Evolutionary conservation across 1,284 basidiomycete genomes (phyloP).

Genomic region (Ustilago shanxiensis): DNA sequence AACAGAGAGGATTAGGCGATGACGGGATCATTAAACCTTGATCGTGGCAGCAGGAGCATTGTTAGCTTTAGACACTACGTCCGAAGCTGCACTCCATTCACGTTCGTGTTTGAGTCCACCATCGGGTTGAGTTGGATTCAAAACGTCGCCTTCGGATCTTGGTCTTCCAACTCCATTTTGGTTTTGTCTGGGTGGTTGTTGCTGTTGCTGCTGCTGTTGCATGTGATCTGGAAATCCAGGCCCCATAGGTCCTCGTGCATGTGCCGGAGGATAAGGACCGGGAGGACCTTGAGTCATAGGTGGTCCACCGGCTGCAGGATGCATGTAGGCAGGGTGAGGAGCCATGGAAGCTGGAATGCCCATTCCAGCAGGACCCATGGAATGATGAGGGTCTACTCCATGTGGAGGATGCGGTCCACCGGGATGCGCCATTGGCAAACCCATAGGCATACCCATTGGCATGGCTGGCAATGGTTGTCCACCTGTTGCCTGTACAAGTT

Average conservation of each 20-base stretch:
- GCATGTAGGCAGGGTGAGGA: slow-evolving; percentile 54
- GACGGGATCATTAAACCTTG: background rate
- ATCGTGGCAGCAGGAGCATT: background rate
- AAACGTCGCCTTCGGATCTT: slow-evolving; percentile 30
- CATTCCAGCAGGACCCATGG: slow-evolving; percentile 35
- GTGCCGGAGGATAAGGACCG: slow-evolving; percentile 33
- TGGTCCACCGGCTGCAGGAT: slow-evolving; percentile 31
- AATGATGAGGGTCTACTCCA: slow-evolving; percentile 29
- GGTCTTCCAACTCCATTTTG: slow-evolving; percentile 11
- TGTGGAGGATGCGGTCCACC: too few species aligned
- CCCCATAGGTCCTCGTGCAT: slow-evolving; percentile 27
- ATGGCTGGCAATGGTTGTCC: slow-evolving; percentile 33
- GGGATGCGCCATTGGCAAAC: slow-evolving; percentile 32
- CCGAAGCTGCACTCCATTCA: slow-evolving; percentile 35
- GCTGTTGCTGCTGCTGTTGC: slow-evolving; percentile 3
- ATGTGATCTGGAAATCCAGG: slow-evolving; percentile 16
- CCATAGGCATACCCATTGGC: slow-evolving; percentile 37
- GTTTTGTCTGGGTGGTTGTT: background rate
- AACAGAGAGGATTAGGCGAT: too few species aligned
- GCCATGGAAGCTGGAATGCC: slow-evolving; percentile 36
- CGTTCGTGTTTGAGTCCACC: slow-evolving; percentile 31
- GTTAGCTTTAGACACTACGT: background rate
- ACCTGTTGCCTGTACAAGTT: slow-evolving; percentile 58
- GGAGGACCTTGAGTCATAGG: slow-evolving; percentile 29
- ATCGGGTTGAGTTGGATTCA: slow-evolving; percentile 8